Percentiles rank a stretch among this genome's conserved stretches.
Evolutionary conservation across 495 filamentous ascomycete genomes (phyloP).

Genomic region (Penicillium bovifimosum): DNA sequence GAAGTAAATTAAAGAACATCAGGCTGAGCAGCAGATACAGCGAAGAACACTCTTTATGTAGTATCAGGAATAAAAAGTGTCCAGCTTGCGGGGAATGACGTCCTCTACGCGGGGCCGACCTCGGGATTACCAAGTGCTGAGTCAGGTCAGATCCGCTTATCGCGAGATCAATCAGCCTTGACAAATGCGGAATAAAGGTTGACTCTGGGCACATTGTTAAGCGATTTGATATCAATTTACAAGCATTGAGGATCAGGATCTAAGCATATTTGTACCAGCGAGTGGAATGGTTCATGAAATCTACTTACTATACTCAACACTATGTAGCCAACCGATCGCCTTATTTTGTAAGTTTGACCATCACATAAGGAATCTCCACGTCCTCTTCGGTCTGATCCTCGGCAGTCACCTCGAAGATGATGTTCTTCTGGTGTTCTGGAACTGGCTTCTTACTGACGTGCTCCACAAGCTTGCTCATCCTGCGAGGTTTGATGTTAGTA

Average conservation of each 20-base stretch:
- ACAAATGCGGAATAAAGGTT: too few species aligned
- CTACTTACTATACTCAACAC: neutral
- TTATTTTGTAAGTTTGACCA: slow-evolving; percentile 63
- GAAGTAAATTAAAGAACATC: slow-evolving; percentile 29
- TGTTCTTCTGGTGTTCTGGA: slow-evolving; percentile 84
- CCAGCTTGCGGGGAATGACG: slow-evolving; percentile 19
- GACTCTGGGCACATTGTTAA: neutral
- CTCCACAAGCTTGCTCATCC: slow-evolving; percentile 82
- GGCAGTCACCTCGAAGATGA: slow-evolving; percentile 93
- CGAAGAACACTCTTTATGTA: slow-evolving; percentile 7
- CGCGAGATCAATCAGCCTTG: slow-evolving; percentile 24
- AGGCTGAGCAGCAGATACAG: slow-evolving; percentile 8
- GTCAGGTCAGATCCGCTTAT: slow-evolving; percentile 24
- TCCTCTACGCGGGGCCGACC: neutral
- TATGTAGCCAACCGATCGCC: neutral
- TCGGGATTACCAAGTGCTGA: slow-evolving; percentile 17
- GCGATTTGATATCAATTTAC: neutral
- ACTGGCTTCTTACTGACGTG: slow-evolving; percentile 87
- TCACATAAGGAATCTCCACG: slow-evolving; percentile 96
- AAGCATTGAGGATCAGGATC: neutral
- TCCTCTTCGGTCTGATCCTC: slow-evolving; percentile 90
- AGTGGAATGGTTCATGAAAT: slow-evolving; percentile 1
- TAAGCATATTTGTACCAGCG: neutral
- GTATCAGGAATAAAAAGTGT: neutral
- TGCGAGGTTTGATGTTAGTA: slow-evolving; percentile 25